These are phyloP conservation scores for Biscogniauxia sp. DNA, from an alignment of 2,329 filamentous ascomycete species.

Conservation along the genomic window DNA sequence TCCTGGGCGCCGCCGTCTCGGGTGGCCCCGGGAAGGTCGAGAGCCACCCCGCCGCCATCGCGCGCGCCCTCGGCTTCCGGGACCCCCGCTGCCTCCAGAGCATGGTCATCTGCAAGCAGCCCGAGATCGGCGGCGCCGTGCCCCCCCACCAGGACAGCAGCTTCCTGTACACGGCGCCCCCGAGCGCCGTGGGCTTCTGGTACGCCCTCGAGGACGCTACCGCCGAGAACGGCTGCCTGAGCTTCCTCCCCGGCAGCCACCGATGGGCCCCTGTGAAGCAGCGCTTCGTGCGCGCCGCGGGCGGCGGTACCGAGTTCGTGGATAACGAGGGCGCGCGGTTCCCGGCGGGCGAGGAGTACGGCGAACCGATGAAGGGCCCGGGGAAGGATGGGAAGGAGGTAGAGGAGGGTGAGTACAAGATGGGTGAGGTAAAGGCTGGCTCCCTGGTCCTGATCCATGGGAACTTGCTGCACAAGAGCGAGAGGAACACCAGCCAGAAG, in stretches of 20 bases:
- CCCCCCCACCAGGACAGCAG: conserved; percentile 90
- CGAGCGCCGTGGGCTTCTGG: conserved; percentile 93
- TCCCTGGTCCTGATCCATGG: conserved; percentile 92
- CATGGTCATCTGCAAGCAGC: conserved; percentile 99
- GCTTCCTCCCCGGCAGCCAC: conserved; percentile 82
- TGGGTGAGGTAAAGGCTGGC: conserved; percentile 87
- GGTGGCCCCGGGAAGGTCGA: conserved; percentile 35
- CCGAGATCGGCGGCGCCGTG: conserved; percentile 89
- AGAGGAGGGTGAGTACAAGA: conserved; percentile 61
- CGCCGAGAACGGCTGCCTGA: conserved; percentile 80
- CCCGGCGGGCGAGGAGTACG: conserved; percentile 51
- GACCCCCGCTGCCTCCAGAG: conserved; percentile 82
- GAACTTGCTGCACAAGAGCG: conserved; percentile 93
- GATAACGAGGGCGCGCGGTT: conserved; percentile 66
- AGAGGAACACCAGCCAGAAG: conserved; percentile 82
- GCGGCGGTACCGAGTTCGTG: conserved; percentile 65
- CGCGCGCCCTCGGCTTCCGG: conserved; percentile 66
- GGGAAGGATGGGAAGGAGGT: conserved; percentile 32
- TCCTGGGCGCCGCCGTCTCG: conserved; percentile 43
- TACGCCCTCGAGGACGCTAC: conserved; percentile 94
- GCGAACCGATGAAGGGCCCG: conserved; percentile 39
- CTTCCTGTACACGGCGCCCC: conserved; percentile 87
- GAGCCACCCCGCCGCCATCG: conserved; percentile 58
- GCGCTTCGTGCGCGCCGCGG: conserved; percentile 67
- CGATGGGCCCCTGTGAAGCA: conserved; percentile 64